A percentile compares a stretch with the other conserved stretches of the same genome.
phyloP scores from a whole-genome alignment of 495 filamentous ascomycete genomes.

The Alectoria sarmentosa region DNA sequence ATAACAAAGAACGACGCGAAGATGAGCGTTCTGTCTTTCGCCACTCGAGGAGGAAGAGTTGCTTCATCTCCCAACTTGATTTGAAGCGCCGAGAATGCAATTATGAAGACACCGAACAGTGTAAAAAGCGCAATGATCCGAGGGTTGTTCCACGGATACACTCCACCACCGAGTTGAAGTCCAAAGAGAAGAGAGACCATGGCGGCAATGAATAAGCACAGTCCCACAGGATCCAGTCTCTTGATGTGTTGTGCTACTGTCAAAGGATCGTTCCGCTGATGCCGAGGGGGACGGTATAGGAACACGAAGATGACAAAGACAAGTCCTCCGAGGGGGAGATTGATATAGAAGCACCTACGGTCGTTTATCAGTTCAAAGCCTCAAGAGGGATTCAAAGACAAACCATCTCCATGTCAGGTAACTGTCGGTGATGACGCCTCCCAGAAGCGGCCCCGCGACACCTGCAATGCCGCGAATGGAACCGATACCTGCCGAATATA shows the following conservation, averaged over 20 bases:
- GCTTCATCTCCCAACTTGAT: too few relatives aligned
- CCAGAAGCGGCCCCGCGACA: slow-evolving; percentile 47
- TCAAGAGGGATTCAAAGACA: slow-evolving; percentile 47
- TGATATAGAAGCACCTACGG: slow-evolving; percentile 68
- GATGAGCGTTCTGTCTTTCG: too few relatives aligned
- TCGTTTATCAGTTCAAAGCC: too few relatives aligned
- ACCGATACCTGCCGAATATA: background rate
- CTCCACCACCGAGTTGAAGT: slow-evolving; percentile 55
- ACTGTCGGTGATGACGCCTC: slow-evolving; percentile 33
- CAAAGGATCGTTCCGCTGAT: slow-evolving; percentile 26
- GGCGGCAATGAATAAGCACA: slow-evolving; percentile 49
- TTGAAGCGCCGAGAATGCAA: too few relatives aligned
- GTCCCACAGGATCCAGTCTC: slow-evolving; percentile 48
- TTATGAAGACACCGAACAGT: too few relatives aligned
- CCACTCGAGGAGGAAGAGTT: too few relatives aligned
- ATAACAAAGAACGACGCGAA: too few relatives aligned
- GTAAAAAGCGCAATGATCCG: background rate
- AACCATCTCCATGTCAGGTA: slow-evolving; percentile 1
- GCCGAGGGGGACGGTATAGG: slow-evolving; percentile 34
- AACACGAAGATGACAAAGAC: slow-evolving; percentile 42
- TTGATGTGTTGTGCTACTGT: slow-evolving; percentile 30
- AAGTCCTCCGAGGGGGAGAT: slow-evolving; percentile 48
- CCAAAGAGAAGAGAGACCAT: too few relatives aligned
- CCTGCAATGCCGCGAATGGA: background rate
- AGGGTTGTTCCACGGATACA: slow-evolving; percentile 42